Evolutionary conservation across 1,284 basidiomycete species (phyloP), one percentile per base, ranked within the genome.

Genomic region (Sporisorium graminicola): DNA sequence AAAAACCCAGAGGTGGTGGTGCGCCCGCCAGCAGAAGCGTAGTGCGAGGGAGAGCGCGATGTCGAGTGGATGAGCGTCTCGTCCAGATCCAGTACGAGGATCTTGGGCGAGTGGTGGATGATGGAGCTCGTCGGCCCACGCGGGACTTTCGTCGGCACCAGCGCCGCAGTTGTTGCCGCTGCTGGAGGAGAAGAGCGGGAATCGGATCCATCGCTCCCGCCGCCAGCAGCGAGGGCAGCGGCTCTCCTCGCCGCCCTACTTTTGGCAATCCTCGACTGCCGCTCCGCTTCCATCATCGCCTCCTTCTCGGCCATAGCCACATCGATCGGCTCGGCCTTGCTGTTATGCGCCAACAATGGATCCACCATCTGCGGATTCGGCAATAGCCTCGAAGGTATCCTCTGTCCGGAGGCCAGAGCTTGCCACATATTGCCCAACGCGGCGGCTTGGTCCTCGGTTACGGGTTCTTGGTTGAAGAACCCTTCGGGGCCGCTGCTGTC

Each of bases 41-140:
- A 77, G 22, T 58, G 53, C n/a, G 77, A 58, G 2, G 78, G 76
- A 8, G 92, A 93, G 44, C 94, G 89, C 27, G 94, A 94, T 0
- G 95, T 99, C 2, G 95, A 98, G 85, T 99, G 96, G 68, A 99
- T 98, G 62, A 99, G 90, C 0, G 96, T 99, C 87, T 99, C 96
- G 86, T 99, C 96, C 44, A 99, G 88, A 87, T 99, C 96, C 52
- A 99, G 90, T 22, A 85, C 82, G n/a, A 85, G 78, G 26, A 84
- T 80, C 65, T 85, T 85, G 47, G 82, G 83, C 16, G 82, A 77
- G 47, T 85, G 80, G 29, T 84, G 82, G 51, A 85, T 84, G 47
- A 85, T 65, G 9, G 68, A 62, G 18, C 61, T 61, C 9, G 74
- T 62, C 1, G 78, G 70, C 14, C 49, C 71, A 2, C 80, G 68